Evolutionary conservation across 768 basidiomycete species (phyloP).

Genomic region (Tubosaeta sp.): DNA sequence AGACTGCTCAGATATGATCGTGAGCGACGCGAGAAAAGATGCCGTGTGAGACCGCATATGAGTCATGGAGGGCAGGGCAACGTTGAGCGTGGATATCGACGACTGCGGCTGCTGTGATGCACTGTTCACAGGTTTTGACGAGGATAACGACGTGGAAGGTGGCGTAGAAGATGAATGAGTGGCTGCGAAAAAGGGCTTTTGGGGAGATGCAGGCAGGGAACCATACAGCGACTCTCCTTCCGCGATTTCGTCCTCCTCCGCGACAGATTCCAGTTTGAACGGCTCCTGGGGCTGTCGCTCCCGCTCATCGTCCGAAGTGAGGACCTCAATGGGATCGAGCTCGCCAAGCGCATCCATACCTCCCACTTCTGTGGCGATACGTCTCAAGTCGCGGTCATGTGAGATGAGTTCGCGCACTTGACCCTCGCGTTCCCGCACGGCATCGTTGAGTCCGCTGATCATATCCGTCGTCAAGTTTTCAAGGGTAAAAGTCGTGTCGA

Average conservation of each 20-base stretch:
- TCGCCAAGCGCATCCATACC: conserved; percentile 68
- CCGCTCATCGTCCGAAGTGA: conserved; percentile 27
- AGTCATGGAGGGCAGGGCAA: conserved; percentile 57
- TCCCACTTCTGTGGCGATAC: conserved; percentile 72
- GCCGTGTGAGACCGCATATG: conserved; percentile 71
- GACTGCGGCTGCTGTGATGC: conserved; percentile 20
- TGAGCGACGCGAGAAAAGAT: conserved; percentile 70
- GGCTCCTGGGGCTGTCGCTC: conserved; percentile 26
- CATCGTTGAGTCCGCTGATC: conserved; percentile 73
- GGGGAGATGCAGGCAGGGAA: conserved; percentile 40
- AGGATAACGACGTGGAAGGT: conserved; percentile 45
- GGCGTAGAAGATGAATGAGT: conserved; percentile 43
- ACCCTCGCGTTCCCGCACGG: conserved; percentile 69
- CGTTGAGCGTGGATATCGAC: conserved; percentile 26
- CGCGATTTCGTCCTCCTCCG: conserved; percentile 37
- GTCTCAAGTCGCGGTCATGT: conserved; percentile 74
- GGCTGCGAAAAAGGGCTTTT: conserved; percentile 57
- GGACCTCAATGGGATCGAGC: conserved; percentile 60
- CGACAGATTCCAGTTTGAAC: conserved; percentile 32
- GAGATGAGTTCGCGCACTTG: conserved; percentile 77
- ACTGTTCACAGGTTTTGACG: conserved; percentile 24
- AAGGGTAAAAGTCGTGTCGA: conserved; percentile 52
- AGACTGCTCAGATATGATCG: conserved; percentile 79
- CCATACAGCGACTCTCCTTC: conserved; percentile 42
- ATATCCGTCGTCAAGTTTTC: conserved; percentile 73